These are phyloP conservation scores for Trametes polyzona DNA, from an alignment of 1,284 basidiomycete genomes.

Conservation along the genomic window DNA sequence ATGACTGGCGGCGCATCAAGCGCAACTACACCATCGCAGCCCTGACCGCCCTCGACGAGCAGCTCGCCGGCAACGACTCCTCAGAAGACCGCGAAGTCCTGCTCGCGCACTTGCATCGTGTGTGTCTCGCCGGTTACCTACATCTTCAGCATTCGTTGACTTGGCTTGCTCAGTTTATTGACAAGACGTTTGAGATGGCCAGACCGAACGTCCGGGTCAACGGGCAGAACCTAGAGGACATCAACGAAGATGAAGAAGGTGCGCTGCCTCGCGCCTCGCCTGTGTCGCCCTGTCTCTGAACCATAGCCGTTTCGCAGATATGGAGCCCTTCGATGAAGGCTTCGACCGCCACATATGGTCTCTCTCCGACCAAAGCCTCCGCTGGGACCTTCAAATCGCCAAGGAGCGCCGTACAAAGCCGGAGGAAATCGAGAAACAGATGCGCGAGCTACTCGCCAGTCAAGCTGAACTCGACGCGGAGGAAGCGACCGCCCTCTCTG, in stretches of 20 bases:
- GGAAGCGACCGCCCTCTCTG: conserved; percentile 28
- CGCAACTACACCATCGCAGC: conserved; percentile 51
- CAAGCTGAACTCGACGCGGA: conserved; percentile 20
- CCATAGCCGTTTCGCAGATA: conserved; percentile 46
- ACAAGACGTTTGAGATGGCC: conserved; percentile 62
- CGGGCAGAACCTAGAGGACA: conserved; percentile 74
- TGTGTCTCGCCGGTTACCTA: conserved; percentile 29
- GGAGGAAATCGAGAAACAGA: conserved; percentile 24
- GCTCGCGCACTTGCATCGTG: conserved; percentile 53
- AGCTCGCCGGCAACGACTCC: conserved; percentile 41
- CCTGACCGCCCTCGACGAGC: conserved; percentile 46
- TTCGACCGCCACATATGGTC: conserved; percentile 32
- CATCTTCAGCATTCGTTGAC: neutral
- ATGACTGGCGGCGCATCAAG: conserved; percentile 65
- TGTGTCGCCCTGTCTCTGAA: neutral
- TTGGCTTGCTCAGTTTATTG: conserved; percentile 51
- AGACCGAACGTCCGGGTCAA: conserved; percentile 79
- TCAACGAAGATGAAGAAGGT: conserved; percentile 61
- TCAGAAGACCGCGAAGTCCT: conserved; percentile 48
- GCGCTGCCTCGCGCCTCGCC: conserved; percentile 11
- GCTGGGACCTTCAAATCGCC: conserved; percentile 29
- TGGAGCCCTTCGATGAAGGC: conserved; percentile 79
- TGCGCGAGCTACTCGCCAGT: conserved; percentile 26
- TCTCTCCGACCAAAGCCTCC: conserved; percentile 28
- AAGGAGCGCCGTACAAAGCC: conserved; percentile 26